Evolutionary conservation across 176 grass and related monocot genomes (phyloP), one percentile per base, ranked within the genome.

Genomic region (Secale cereale): DNA sequence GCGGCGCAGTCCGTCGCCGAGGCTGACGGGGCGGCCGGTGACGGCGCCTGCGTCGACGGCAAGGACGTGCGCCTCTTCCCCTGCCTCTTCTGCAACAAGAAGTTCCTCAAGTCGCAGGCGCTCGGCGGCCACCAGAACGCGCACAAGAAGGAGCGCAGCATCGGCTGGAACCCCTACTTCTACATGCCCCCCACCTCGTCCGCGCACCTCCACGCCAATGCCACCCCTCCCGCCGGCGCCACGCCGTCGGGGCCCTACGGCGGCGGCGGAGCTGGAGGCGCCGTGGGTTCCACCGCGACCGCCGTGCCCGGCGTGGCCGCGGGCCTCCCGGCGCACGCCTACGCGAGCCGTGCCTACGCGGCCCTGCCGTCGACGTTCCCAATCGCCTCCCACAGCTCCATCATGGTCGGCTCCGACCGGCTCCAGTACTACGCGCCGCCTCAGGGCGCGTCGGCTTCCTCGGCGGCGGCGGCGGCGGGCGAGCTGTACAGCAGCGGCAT

Each of bases 11-110:
- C 43, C 14, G 33, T 7, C 0, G 77, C 19, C 1, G 78, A 28
- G 10, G 56, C 41, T 13, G 41, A 14, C 0, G 67, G 27, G 2
- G 40, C 29, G 0, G 50, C 15, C 0, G 71, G 43, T 0, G 30
- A 39, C 0, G 81, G 17, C 15, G 69, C 82, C 40, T 78, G 80
- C 78, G 41, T 59, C 35, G 80, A 86, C 69, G 91, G 89, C 52
- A 92, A 88, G 86, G 94, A 97, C 76, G 94, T 97, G 77, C 87
- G 92, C 20, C 94, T 97, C 65, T 97, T 97, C 92, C 88, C 92
- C 4, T 97, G 94, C 83, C 92, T 97, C 72, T 97, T 97, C 84
- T 97, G 94, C 88, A 97, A 97, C 92, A 97, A 97, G 78, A 97
- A 97, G 81, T 97, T 97, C 83, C 65, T 94, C 65, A 97, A 97